Evolutionary conservation across 768 basidiomycete genomes (phyloP), one percentile per base, ranked within the genome.

Genomic region (Xerocomellus amylosporus): DNA sequence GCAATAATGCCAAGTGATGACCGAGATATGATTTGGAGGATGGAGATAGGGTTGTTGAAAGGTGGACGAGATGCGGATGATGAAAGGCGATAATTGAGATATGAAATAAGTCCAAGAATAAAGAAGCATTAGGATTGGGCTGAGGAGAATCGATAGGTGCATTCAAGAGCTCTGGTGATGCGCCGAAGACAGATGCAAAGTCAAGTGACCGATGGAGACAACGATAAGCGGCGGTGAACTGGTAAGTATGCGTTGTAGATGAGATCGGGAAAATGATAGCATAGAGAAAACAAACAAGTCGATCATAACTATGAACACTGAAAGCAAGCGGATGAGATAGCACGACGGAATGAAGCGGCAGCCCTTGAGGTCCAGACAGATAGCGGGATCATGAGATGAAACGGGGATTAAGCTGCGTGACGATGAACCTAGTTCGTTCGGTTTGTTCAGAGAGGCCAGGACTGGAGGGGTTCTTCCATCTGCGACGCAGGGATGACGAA

Each of bases 401-500:
- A 34, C 24, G 37, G 58, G 59, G 64, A 55, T 56, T 51, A 55
- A 58, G 13, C 1, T 20, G 13, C 2, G 33, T 28, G 22, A 20
- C 8, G n/a, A 12, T 24, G 33, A 40, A 24, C 19, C 19, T 13
- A 15, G 5, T 4, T 22, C 8, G 30, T 12, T 58, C 26, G 58
- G 37, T 41, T 54, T 20, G 37, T 37, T 43, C 63, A 57, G 28
- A 72, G 58, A 30, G 62, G 56, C 71, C 71, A 73, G 5, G 64
- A 36, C 20, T 65, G 59, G 40, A 69, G 43, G 0, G 69, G 53
- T 60, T 72, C 71, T 17, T 77, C 74, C 28, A 65, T 55, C 1
- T 66, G 62, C 2, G 62, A 60, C n/a, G n/a, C n/a, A 19, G 67
- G 63, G 4, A 20, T 30, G 1, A 20, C 17, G 15, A 57, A 58